These are phyloP conservation scores for Flaveria trinervia DNA, from an alignment of 129 eudicot species.

Conservation along the genomic window DNA sequence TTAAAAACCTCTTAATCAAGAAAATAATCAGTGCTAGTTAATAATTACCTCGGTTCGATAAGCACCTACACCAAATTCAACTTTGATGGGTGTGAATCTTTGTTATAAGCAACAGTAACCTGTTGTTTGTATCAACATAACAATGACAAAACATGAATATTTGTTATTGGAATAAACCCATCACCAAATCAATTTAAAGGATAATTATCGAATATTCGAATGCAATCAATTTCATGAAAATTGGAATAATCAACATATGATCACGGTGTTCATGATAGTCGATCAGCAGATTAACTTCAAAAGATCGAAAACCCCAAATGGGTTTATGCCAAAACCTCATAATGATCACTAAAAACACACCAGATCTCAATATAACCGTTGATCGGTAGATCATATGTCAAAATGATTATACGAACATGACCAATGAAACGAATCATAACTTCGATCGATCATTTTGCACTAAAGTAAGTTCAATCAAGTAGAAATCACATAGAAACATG, in stretches of 20 bases:
- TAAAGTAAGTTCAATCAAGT: no score
- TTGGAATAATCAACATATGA: no score
- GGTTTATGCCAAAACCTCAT: slow-evolving; percentile 1
- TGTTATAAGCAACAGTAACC: slow-evolving; percentile 96
- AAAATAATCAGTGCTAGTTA: background rate
- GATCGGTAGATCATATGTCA: no score
- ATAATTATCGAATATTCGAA: no score
- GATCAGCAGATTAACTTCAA: background rate
- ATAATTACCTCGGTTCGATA: slow-evolving; percentile 84
- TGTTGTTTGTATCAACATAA: slow-evolving; percentile 38
- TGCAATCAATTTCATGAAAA: no score
- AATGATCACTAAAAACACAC: slow-evolving; percentile 10
- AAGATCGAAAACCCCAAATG: background rate
- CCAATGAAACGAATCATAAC: no score
- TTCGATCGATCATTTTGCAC: background rate
- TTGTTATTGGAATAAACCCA: background rate
- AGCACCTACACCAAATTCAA: slow-evolving; percentile 93
- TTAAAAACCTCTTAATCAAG: slow-evolving; percentile 17
- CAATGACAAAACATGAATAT: slow-evolving; percentile 29
- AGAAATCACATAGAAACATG: background rate
- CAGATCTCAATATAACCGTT: background rate
- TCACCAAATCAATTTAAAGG: no score
- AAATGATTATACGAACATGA: no score
- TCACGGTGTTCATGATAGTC: background rate
- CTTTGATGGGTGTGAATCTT: slow-evolving; percentile 74